These are phyloP conservation scores for Fusarium buharicum DNA, from an alignment of 2,329 filamentous ascomycete species.

Conservation along the genomic window DNA sequence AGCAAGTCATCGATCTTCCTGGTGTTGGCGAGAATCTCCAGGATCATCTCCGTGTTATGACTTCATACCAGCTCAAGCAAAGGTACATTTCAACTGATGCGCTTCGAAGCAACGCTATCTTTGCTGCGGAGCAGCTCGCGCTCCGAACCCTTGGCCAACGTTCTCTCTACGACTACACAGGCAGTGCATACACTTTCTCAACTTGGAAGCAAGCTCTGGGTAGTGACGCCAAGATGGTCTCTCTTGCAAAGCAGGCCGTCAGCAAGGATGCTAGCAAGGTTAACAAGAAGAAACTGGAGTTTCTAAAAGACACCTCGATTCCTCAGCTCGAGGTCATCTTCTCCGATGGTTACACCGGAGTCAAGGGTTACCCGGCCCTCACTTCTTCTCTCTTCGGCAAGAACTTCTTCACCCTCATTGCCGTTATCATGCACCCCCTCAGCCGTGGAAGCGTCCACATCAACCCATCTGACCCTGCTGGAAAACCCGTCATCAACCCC, in stretches of 20 bases:
- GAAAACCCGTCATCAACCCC: conserved; percentile 40
- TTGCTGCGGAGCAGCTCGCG: conserved; percentile 32
- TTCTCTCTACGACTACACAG: conserved; percentile 39
- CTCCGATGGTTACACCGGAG: conserved; percentile 47
- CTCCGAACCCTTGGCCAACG: conserved; percentile 33
- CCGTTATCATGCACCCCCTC: conserved; percentile 70
- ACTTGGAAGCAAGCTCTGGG: conserved; percentile 39
- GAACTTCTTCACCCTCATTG: conserved; percentile 59
- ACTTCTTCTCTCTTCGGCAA: conserved; percentile 36
- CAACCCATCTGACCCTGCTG: conserved; percentile 25
- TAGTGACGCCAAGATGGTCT: conserved; percentile 15
- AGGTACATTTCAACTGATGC: conserved; percentile 28
- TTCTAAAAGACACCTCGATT: conserved; percentile 48
- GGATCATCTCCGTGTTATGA: conserved; percentile 50
- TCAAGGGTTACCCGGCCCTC: conserved; percentile 45
- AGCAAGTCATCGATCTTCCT: conserved; percentile 62
- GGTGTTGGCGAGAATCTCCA: conserved; percentile 61
- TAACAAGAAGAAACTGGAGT: conserved; percentile 53
- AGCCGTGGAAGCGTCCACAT: conserved; percentile 47
- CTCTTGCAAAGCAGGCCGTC: conserved; percentile 40
- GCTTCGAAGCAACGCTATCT: conserved; percentile 31
- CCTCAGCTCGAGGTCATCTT: conserved; percentile 47
- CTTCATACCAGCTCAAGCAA: conserved; percentile 48
- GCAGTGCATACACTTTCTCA: conserved; percentile 33
- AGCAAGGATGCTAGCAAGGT: conserved; percentile 46